Base-by-base conservation (phyloP, 1,284 basidiomycete genomes). In the Cryptococcus hybrid region DNA sequence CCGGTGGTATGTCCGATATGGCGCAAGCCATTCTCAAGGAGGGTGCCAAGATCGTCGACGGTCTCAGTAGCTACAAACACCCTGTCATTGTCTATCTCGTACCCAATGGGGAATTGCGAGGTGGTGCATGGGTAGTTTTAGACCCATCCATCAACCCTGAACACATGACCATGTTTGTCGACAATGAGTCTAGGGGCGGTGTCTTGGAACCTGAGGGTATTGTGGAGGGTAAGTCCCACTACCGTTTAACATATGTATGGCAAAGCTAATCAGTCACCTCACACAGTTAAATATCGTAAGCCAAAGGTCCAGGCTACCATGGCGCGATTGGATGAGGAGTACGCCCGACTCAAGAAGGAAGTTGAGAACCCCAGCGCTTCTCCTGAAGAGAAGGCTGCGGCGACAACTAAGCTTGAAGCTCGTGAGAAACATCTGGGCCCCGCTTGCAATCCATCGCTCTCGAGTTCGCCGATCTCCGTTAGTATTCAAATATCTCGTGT, bases 11-110 rank as follows among this genome's bases (percentile, higher is more conserved):
- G 69, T 72, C 70, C 43, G 69, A 73, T 67, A 80, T 76, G 80
- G 92, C 91, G 70, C 91, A 95, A 76, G 92, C 93, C 72, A 86
- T 95, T 61, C 82, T 95, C 71, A 95, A 95, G 79, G 90, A 94
- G 75, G 92, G 92, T 50, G 89, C 92, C 43, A 95, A 94, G 79
- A 99, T 99, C 65, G 96, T 99, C 78, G 96, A 99, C 75, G 96
- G 95, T 47, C 84, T 99, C 40, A 94, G 92, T 51, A 87, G 85
- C 75, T 99, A 97, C 84, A 95, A 92, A 79, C 92, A 96, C 71
- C 96, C 96, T n/a, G 89, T 97, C 63, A 98, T 98, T 75, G 91
- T 99, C 58, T 98, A 99, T 82, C 94, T 99, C 63, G 89, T 98
- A 8, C 96, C 96, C 38, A 96, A 98, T 70, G 96, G 95, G 66